Percentiles rank a stretch among this genome's conserved stretches.
These are phyloP conservation scores for Thraustochytrium sp. DNA, from an alignment of 352 stramenopile genomes.

Conservation along the genomic window DNA sequence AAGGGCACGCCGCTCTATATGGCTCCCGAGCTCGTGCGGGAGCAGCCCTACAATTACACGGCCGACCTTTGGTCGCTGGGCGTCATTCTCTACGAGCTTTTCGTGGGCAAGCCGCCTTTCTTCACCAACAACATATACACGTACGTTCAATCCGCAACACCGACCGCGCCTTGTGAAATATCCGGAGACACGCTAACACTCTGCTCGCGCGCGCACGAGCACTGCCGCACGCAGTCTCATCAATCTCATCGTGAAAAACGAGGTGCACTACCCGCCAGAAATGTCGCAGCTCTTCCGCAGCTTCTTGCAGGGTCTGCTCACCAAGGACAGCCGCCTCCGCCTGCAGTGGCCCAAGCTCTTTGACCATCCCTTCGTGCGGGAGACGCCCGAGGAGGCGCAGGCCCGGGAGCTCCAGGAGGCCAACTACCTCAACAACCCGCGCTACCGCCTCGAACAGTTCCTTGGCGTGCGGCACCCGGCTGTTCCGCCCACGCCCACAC, in stretches of 20 bases:
- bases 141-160: neutral
- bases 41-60: conserved; percentile 86
- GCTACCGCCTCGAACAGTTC: conserved; percentile 33
- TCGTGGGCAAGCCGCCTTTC: conserved; percentile 80
- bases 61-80: conserved; percentile 89
- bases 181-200: neutral
- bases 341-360: conserved; percentile 81
- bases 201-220: neutral
- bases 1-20: conserved; percentile 91
- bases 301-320: conserved; percentile 76
- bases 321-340: conserved; percentile 74
- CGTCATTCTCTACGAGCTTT: conserved; percentile 88
- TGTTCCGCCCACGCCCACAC: neutral
- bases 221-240: conserved; percentile 60
- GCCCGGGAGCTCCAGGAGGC: neutral
- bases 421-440: conserved; percentile 38
- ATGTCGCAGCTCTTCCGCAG: conserved; percentile 72
- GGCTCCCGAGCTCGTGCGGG: conserved; percentile 83
- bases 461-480: neutral
- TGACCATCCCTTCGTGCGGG: conserved; percentile 74
- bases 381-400: conserved; percentile 63
- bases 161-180: neutral
- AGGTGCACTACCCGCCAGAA: conserved; percentile 71
- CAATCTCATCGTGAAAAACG: conserved; percentile 89
- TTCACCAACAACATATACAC: conserved; percentile 87